Percentiles rank a stretch among this genome's conserved stretches.
These are phyloP conservation scores for Lentinula novae-zelandiae DNA, from an alignment of 1,284 basidiomycete species.

Conservation along the genomic window DNA sequence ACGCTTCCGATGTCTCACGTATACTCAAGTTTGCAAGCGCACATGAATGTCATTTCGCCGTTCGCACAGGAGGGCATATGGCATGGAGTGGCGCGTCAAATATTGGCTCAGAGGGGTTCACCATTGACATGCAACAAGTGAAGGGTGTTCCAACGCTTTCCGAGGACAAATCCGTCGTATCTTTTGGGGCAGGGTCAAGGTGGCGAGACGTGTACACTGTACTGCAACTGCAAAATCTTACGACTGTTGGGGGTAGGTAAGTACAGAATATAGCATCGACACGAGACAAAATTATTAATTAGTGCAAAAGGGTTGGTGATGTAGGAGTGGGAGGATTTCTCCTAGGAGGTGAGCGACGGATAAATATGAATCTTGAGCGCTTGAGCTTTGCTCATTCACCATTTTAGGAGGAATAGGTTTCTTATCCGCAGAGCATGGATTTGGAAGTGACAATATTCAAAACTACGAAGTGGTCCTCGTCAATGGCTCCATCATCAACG, in stretches of 20 bases:
- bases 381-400: not conserved
- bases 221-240: constrained; percentile 13
- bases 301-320: constrained; percentile 22
- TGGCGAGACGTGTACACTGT: constrained; percentile 19
- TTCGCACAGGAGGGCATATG: constrained; percentile 19
- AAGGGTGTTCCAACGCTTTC: constrained; percentile 12
- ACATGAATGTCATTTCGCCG: constrained; percentile 14
- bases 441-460: constrained; percentile 20
- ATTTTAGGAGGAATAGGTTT: constrained; percentile 20
- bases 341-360: constrained; percentile 25
- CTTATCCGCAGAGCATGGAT: constrained; percentile 19
- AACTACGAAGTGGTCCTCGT: constrained; percentile 22
- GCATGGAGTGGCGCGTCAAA: constrained; percentile 17
- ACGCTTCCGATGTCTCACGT: constrained; percentile 13
- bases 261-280: not conserved
- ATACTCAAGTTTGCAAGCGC: constrained; percentile 13
- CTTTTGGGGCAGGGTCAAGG: constrained; percentile 14
- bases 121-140: constrained; percentile 16
- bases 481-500: constrained; percentile 18
- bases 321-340: constrained; percentile 33
- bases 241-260: constrained; percentile 27
- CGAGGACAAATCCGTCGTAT: constrained; percentile 13
- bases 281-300: not conserved
- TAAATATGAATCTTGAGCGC: not conserved
- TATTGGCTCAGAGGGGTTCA: constrained; percentile 16